phyloP scores from a whole-genome alignment of 805 yeast species.

The Zygotorulaspora danielsina region DNA sequence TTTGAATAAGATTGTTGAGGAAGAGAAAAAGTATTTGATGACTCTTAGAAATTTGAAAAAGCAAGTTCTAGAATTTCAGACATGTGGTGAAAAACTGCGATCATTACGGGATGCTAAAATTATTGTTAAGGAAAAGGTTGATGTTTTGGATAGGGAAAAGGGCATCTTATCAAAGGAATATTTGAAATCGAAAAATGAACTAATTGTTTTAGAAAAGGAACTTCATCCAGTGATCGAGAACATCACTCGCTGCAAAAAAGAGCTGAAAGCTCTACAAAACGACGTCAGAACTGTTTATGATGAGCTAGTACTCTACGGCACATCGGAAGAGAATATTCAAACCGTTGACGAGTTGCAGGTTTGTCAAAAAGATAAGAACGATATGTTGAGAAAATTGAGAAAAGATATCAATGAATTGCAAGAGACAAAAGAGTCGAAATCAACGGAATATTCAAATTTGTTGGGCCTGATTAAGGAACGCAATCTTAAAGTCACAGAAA shows the following conservation, averaged over 20 bases:
- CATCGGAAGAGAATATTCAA: slow-evolving; percentile 20
- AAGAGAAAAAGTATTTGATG: slow-evolving; percentile 33
- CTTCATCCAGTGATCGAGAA: slow-evolving; percentile 33
- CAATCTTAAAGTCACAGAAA: slow-evolving; percentile 18
- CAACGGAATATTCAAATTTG: slow-evolving; percentile 21
- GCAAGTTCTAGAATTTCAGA: slow-evolving; percentile 19
- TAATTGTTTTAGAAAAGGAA: slow-evolving; percentile 19
- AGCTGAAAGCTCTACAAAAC: slow-evolving; percentile 19
- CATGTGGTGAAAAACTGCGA: slow-evolving; percentile 11
- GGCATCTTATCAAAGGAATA: slow-evolving; percentile 31
- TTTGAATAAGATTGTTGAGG: slow-evolving; percentile 34
- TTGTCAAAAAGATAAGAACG: slow-evolving; percentile 22
- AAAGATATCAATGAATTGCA: slow-evolving; percentile 25
- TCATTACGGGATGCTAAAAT: slow-evolving; percentile 12
- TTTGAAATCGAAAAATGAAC: slow-evolving; percentile 16
- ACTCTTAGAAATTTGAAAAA: slow-evolving; percentile 20
- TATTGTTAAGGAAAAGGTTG: slow-evolving; percentile 4
- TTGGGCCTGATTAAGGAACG: slow-evolving; percentile 24
- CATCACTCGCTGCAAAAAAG: slow-evolving; percentile 26
- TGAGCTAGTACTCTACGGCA: slow-evolving; percentile 25
- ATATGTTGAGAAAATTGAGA: slow-evolving; percentile 22
- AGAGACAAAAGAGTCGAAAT: slow-evolving; percentile 23
- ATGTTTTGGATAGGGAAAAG: slow-evolving; percentile 21
- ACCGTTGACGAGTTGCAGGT: slow-evolving; percentile 29
- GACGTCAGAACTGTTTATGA: slow-evolving; percentile 25